These are phyloP conservation scores for Saussurea involucrata DNA, from an alignment of 129 eudicot species.

Conservation along the genomic window DNA sequence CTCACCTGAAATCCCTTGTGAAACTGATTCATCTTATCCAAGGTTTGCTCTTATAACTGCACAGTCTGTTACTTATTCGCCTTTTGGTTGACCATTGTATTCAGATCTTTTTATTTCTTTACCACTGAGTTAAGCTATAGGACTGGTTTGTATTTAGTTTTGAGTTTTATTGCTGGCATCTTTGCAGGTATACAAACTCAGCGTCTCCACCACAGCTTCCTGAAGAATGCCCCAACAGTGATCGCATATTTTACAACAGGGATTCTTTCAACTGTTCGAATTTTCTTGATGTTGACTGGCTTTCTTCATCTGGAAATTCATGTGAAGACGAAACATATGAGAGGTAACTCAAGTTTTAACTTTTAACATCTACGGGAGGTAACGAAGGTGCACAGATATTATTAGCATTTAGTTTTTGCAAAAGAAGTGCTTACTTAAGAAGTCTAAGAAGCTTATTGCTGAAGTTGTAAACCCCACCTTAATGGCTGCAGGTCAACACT, in stretches of 20 bases:
- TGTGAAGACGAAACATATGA: conserved; percentile 78
- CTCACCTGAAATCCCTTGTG: conserved; percentile 60
- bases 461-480: neutral
- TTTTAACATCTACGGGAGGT: neutral
- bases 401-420: neutral
- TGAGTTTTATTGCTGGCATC: neutral
- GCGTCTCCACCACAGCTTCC: conserved; percentile 33
- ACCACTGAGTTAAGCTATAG: neutral
- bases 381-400: neutral
- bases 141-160: neutral
- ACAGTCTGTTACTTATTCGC: neutral
- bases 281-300: conserved; percentile 78
- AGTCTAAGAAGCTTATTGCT: neutral
- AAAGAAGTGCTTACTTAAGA: neutral
- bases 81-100: neutral
- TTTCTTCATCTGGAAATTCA: conserved; percentile 83
- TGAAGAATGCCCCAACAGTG: conserved; percentile 43
- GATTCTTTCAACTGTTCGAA: conserved; percentile 66
- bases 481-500: conserved; percentile 65
- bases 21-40: conserved; percentile 54
- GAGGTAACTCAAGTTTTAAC: conserved; percentile 39
- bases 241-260: conserved; percentile 38
- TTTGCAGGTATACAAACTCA: conserved; percentile 54
- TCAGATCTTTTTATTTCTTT: neutral
- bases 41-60: conserved; percentile 36